phyloP scores from a whole-genome alignment of 345 rosid species.

The Microthlaspi erraticum region DNA sequence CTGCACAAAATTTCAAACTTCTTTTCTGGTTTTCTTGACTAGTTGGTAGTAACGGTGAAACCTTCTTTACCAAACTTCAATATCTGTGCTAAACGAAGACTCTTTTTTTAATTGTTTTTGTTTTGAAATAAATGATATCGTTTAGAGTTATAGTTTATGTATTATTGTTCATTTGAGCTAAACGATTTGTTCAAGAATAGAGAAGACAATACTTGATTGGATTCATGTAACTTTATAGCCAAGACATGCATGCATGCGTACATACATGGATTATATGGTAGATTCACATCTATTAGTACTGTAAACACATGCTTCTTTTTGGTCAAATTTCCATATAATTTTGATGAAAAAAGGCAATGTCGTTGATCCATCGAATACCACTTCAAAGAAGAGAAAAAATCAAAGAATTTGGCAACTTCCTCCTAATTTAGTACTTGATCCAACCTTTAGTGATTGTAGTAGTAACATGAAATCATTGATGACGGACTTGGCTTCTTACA shows the following conservation, averaged over 20 bases:
- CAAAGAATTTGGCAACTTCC: conserved; percentile 16
- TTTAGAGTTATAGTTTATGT: not conserved
- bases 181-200: not conserved
- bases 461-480: conserved; percentile 5
- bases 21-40: not conserved
- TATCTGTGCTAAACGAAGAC: too few relatives aligned
- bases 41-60: conserved; percentile 35
- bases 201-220: not conserved
- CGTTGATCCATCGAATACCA: not conserved
- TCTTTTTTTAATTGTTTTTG: too few relatives aligned
- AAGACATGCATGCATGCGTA: too few relatives aligned
- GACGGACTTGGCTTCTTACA: not conserved
- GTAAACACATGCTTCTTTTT: too few relatives aligned
- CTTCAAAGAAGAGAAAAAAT: not conserved
- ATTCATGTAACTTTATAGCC: too few relatives aligned
- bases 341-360: not conserved
- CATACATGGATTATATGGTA: too few relatives aligned
- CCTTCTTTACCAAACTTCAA: conserved; percentile 33
- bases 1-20: conserved; percentile 15
- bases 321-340: not conserved
- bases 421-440: not conserved
- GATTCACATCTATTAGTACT: too few relatives aligned
- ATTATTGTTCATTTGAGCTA: not conserved
- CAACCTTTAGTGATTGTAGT: conserved; percentile 1
- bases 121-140: not conserved